Evolutionary conservation across 768 basidiomycete genomes (phyloP).

Genomic region (Tricholoma flavovirens): DNA sequence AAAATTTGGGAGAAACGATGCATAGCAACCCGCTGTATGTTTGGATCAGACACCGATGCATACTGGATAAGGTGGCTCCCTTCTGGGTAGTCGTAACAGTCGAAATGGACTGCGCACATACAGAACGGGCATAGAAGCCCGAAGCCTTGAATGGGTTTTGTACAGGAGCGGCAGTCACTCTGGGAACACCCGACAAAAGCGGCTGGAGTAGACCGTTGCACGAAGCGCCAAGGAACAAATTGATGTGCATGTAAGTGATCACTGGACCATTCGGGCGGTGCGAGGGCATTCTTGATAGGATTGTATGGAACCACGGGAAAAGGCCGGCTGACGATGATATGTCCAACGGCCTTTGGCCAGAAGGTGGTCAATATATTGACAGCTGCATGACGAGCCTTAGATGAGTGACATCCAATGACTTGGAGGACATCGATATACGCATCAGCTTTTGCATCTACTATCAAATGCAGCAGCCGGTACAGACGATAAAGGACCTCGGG

Average conservation of each 20-base stretch:
- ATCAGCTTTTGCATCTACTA: constrained; percentile 58
- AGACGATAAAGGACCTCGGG: constrained; percentile 42
- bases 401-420: constrained; percentile 61
- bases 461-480: constrained; percentile 45
- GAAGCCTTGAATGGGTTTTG: constrained; percentile 52
- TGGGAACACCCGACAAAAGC: constrained; percentile 29
- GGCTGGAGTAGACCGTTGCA: constrained; percentile 15
- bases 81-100: constrained; percentile 69
- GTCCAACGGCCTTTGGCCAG: constrained; percentile 69
- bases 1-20: constrained; percentile 53
- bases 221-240: constrained; percentile 65
- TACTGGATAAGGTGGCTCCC: constrained; percentile 59
- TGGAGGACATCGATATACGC: constrained; percentile 67
- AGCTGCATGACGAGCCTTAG: constrained; percentile 49
- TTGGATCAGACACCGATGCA: constrained; percentile 34
- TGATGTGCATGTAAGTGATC: constrained; percentile 48
- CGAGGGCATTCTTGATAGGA: constrained; percentile 3
- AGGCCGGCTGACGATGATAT: constrained; percentile 52
- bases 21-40: constrained; percentile 53
- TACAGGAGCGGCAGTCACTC: constrained; percentile 53
- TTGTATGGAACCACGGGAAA: constrained; percentile 30
- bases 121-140: constrained; percentile 70
- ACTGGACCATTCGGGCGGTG: constrained; percentile 13
- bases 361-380: constrained; percentile 49
- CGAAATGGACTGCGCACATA: constrained; percentile 64